Conservation (phyloP, 768 basidiomycete species). For the Pleurotus pulmonarius region DNA sequence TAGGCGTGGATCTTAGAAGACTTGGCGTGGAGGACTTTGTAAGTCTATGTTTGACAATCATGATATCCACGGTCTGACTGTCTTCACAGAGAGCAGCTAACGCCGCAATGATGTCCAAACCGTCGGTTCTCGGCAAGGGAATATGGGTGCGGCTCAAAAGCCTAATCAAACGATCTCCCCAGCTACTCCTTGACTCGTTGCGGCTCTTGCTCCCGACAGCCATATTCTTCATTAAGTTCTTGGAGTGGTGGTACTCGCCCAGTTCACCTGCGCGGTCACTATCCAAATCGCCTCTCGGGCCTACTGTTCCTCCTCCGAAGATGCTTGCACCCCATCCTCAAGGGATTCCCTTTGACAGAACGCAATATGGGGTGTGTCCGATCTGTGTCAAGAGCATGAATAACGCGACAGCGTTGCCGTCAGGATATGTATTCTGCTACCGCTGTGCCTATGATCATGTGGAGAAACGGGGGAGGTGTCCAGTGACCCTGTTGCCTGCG, state of each 20-base stretch:
- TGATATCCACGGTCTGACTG: slow-evolving; percentile 9
- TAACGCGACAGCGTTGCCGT: slow-evolving; percentile 88
- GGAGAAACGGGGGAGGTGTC: slow-evolving; percentile 74
- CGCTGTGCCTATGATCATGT: slow-evolving; percentile 85
- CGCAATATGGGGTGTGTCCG: slow-evolving; percentile 79
- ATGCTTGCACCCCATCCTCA: slow-evolving; percentile 73
- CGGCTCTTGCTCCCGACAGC: slow-evolving; percentile 78
- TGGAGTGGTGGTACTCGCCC: slow-evolving; percentile 99
- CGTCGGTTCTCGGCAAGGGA: slow-evolving; percentile 21
- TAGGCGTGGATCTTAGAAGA: slow-evolving; percentile 80
- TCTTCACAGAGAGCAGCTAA: slow-evolving; percentile 36
- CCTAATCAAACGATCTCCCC: slow-evolving; percentile 51
- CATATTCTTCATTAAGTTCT: slow-evolving; percentile 93
- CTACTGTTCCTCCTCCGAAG: slow-evolving; percentile 71
- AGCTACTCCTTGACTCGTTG: slow-evolving; percentile 70
- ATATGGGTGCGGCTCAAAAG: slow-evolving; percentile 40
- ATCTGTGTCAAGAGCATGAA: slow-evolving; percentile 68
- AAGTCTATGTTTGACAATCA: slow-evolving; percentile 20
- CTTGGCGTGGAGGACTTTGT: slow-evolving; percentile 79
- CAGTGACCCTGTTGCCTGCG: slow-evolving; percentile 78
- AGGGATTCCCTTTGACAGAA: slow-evolving; percentile 59
- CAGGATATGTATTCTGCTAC: slow-evolving; percentile 95
- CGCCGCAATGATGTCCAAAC: slow-evolving; percentile 22
- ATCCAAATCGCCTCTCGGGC: slow-evolving; percentile 58
- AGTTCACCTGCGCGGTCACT: slow-evolving; percentile 79